Evolutionary conservation across 1,284 basidiomycete species (phyloP).

Genomic region (Leccinum subfulvum): DNA sequence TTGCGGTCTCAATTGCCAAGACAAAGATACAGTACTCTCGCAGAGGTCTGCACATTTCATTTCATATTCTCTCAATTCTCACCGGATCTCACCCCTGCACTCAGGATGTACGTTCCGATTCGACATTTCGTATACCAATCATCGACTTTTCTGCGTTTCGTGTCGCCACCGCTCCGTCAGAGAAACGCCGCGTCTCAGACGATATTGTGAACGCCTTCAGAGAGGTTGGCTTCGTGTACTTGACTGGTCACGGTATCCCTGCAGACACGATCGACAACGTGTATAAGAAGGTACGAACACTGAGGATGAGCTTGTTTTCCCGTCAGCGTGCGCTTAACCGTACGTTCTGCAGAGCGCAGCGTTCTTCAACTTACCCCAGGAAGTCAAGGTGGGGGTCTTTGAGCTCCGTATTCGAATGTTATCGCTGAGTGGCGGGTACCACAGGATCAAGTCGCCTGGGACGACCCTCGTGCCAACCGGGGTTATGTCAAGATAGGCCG

Average conservation of each 20-base stretch:
- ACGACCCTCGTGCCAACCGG: conserved; percentile 79
- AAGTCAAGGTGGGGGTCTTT: conserved; percentile 51
- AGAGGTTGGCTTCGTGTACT: conserved; percentile 73
- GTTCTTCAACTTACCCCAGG: conserved; percentile 68
- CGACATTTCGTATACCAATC: conserved; percentile 61
- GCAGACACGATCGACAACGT: conserved; percentile 49
- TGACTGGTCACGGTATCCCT: conserved; percentile 68
- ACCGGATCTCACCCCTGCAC: conserved; percentile 2
- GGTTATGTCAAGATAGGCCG: conserved; percentile 80
- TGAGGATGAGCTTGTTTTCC: not conserved
- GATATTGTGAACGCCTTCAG: conserved; percentile 78
- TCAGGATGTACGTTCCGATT: conserved; percentile 30
- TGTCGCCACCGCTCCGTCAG: conserved; percentile 44
- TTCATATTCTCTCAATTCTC: not conserved
- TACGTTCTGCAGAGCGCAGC: conserved; percentile 53
- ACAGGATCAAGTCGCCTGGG: conserved; percentile 67
- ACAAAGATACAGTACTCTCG: conserved; percentile 23
- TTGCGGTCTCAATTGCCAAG: conserved; percentile 3
- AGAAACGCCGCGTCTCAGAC: conserved; percentile 63
- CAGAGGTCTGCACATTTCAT: conserved; percentile 19
- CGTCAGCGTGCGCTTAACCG: not conserved
- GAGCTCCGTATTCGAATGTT: not conserved
- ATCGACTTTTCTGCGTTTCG: conserved; percentile 76
- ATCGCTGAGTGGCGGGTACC: conserved; percentile 1
- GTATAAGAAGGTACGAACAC: conserved; percentile 55